Conservation (phyloP, 441 rosid genomes). For the Eutrema salsugineum region DNA sequence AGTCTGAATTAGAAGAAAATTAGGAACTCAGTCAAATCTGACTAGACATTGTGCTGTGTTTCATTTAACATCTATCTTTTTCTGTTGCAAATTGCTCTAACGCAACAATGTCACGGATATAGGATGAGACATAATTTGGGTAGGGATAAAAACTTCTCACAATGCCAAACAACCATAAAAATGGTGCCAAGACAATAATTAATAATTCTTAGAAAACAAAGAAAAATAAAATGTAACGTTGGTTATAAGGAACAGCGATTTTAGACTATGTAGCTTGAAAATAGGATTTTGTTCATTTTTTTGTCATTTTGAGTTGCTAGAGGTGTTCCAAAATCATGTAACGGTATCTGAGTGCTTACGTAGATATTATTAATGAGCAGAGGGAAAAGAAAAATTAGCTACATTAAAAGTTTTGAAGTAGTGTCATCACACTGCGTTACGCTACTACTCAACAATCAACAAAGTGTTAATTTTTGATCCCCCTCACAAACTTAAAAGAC, state of each 20-base stretch:
- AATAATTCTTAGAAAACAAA: background rate
- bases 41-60: background rate
- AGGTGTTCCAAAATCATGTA: slow-evolving; percentile 7
- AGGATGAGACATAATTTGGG: too few species aligned
- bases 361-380: background rate
- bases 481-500: slow-evolving; percentile 9
- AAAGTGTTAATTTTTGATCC: slow-evolving; percentile 20
- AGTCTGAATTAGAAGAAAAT: background rate
- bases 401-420: background rate
- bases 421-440: slow-evolving; percentile 1
- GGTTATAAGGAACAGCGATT: background rate
- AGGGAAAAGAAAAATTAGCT: background rate
- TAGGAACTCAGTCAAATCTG: background rate
- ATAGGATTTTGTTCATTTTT: background rate
- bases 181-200: background rate
- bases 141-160: background rate
- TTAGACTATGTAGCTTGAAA: background rate
- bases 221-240: background rate
- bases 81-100: background rate
- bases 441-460: slow-evolving; percentile 16
- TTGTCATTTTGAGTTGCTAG: background rate
- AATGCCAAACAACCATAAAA: background rate
- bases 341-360: slow-evolving; percentile 2
- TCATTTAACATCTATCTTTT: background rate
- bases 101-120: background rate